Evolutionary conservation across 108 stramenopile genomes (phyloP).

Genomic region (Poteriospumella lacustris): DNA sequence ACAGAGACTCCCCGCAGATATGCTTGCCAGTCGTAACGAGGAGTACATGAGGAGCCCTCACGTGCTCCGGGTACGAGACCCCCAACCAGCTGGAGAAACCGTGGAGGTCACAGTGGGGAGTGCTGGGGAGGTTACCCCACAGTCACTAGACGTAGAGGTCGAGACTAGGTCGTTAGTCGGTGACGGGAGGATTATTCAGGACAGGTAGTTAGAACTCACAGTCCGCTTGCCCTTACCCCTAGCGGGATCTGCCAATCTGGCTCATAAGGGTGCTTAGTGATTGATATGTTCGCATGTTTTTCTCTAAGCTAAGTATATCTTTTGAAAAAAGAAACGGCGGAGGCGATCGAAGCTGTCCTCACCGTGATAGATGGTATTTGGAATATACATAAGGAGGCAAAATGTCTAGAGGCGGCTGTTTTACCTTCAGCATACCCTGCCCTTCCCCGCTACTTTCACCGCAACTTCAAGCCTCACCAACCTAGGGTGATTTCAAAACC

Average conservation of each 20-base stretch:
- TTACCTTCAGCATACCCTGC: too few relatives aligned
- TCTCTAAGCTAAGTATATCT: neutral
- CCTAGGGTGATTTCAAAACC: too few relatives aligned
- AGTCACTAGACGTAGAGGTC: slow-evolving; percentile 6
- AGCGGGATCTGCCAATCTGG: slow-evolving; percentile 6
- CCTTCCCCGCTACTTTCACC: too few relatives aligned
- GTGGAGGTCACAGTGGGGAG: slow-evolving; percentile 5
- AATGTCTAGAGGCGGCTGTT: too few relatives aligned
- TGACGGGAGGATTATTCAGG: slow-evolving; percentile 6
- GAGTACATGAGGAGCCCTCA: slow-evolving; percentile 6
- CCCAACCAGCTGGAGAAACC: slow-evolving; percentile 6
- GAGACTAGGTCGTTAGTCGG: slow-evolving; percentile 6
- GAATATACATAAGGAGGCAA: too few relatives aligned
- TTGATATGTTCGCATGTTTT: slow-evolving; percentile 8
- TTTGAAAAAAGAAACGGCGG: neutral
- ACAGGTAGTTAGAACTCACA: slow-evolving; percentile 7
- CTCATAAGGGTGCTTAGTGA: slow-evolving; percentile 7
- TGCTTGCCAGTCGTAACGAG: slow-evolving; percentile 6
- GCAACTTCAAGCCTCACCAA: too few relatives aligned
- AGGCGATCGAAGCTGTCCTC: too few relatives aligned
- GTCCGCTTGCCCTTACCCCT: slow-evolving; percentile 5
- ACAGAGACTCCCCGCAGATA: slow-evolving; percentile 6
- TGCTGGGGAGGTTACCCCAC: slow-evolving; percentile 5
- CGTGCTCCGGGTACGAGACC: slow-evolving; percentile 5
- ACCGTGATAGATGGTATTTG: too few relatives aligned